Base-by-base conservation (phyloP, 179 eudicot genomes). In the Drosera spatulata region DNA sequence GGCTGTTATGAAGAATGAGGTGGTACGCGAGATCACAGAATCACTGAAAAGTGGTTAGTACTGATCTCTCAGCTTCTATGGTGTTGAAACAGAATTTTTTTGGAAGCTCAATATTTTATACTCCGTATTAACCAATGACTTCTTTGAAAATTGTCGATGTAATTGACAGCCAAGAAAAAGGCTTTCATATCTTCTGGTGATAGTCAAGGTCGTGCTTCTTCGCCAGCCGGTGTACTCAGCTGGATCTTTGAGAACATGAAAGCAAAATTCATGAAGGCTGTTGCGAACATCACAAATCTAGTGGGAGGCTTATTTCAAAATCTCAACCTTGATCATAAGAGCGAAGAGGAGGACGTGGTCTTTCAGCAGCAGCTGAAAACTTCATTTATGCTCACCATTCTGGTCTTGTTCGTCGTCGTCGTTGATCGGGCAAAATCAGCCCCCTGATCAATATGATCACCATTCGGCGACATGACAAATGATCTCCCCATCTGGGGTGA, bases 1-100 rank as follows among this genome's bases (percentile, higher is more conserved):
- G 64, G 98, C 98, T 71, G 82, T 91, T 40, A 11, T 88, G 78
- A 85, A 82, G 76, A 91, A 91, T 68, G 91, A 85, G 73, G 85
- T 74, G 40, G 98, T 91, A 9, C 83, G 75, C 39, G 91, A 91
- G 82, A 71, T 91, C 55, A 79, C 88, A 61, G 79, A 78, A 42
- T 82, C 90, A 42, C 66, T 81, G 42, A 41, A 56, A 49, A 59
- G 64, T 74, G 98, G 98, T 91, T 66, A 60, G 80, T 74, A 41
- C 63, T 1, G 33, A 41, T 44, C 8, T 15, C 42, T 49, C 14
- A 22, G 33, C 33, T 22, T 22, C 33, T 22, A 22, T 22, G 33
- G 33, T 22, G 33, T 22, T 22, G 33, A 22, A 22, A 22, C 33
- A 22, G 33, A 22, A 22, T 22, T 1, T 22, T 22, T 22, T 22